Evolutionary conservation across 768 basidiomycete genomes (phyloP).

Genomic region (Gymnopilus junonius): DNA sequence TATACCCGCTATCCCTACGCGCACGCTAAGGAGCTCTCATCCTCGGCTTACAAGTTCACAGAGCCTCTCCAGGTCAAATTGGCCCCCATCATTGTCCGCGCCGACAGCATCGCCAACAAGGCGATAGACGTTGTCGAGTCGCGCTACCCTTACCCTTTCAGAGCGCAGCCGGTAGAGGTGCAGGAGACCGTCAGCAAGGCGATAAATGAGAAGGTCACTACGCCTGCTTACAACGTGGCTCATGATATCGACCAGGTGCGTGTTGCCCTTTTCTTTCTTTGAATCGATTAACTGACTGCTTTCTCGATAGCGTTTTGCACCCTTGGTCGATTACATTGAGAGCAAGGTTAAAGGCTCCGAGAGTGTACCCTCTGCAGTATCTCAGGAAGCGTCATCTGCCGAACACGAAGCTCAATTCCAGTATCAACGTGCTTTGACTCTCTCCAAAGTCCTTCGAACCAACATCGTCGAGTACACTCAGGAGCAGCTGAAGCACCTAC

Average conservation of each 20-base stretch:
- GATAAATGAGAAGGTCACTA: slow-evolving; percentile 67
- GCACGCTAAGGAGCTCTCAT: slow-evolving; percentile 64
- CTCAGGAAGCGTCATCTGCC: slow-evolving; percentile 32
- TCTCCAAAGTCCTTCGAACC: slow-evolving; percentile 67
- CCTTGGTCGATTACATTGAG: slow-evolving; percentile 75
- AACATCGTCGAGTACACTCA: slow-evolving; percentile 68
- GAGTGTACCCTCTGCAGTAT: slow-evolving; percentile 47
- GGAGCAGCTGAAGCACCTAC: slow-evolving; percentile 74
- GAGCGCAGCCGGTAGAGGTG: slow-evolving; percentile 74
- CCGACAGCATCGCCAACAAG: slow-evolving; percentile 72
- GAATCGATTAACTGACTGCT: neutral
- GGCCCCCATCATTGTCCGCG: slow-evolving; percentile 66
- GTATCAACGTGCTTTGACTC: slow-evolving; percentile 72
- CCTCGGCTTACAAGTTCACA: slow-evolving; percentile 61
- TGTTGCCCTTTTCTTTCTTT: slow-evolving; percentile 13
- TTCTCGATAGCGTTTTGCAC: slow-evolving; percentile 61
- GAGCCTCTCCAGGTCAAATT: slow-evolving; percentile 69
- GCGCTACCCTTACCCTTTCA: slow-evolving; percentile 78
- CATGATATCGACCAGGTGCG: slow-evolving; percentile 76
- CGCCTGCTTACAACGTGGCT: slow-evolving; percentile 63
- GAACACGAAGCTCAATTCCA: slow-evolving; percentile 60
- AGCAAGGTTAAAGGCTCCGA: slow-evolving; percentile 50
- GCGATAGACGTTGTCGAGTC: slow-evolving; percentile 75
- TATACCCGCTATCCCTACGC: slow-evolving; percentile 69
- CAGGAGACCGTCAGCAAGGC: slow-evolving; percentile 55